A percentile compares a stretch with the other conserved stretches of the same genome.
Conservation (phyloP, 2,329 filamentous ascomycete species). For the Elsinoe necatrix region DNA sequence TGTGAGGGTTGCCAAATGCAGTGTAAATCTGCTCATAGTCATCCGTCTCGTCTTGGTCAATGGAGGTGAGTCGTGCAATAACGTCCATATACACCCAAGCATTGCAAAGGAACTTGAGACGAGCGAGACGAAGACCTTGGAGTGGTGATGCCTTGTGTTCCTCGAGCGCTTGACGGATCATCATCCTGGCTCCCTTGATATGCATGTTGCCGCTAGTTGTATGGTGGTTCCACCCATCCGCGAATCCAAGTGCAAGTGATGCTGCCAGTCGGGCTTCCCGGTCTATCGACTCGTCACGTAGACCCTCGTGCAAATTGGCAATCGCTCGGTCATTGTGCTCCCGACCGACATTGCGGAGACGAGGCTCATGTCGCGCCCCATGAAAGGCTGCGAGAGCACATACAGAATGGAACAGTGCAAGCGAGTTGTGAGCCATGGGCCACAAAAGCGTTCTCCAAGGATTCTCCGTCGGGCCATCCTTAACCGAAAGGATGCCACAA, state of each 20-base stretch:
- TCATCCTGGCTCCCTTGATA: slow-evolving; percentile 56
- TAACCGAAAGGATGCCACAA: slow-evolving; percentile 62
- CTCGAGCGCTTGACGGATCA: slow-evolving; percentile 52
- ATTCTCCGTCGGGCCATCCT: slow-evolving; percentile 60
- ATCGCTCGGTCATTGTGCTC: slow-evolving; percentile 62
- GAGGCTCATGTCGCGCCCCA: slow-evolving; percentile 49
- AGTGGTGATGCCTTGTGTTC: slow-evolving; percentile 37
- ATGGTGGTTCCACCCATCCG: slow-evolving; percentile 63
- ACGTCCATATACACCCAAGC: slow-evolving; percentile 69
- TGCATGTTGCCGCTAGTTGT: slow-evolving; percentile 62
- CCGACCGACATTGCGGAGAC: slow-evolving; percentile 54
- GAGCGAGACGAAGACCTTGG: slow-evolving; percentile 40
- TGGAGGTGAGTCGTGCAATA: slow-evolving; percentile 57
- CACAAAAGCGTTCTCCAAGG: slow-evolving; percentile 64
- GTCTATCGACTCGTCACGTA: slow-evolving; percentile 50
- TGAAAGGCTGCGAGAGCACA: slow-evolving; percentile 63
- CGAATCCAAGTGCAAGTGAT: slow-evolving; percentile 60
- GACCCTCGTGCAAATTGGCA: slow-evolving; percentile 48
- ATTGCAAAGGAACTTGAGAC: slow-evolving; percentile 60
- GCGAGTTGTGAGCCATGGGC: slow-evolving; percentile 56
- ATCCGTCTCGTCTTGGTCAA: slow-evolving; percentile 49
- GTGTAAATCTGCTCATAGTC: slow-evolving; percentile 42
- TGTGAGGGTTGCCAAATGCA: slow-evolving; percentile 22
- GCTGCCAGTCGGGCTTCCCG: slow-evolving; percentile 60
- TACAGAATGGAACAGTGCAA: slow-evolving; percentile 60